Evolutionary conservation across 164 flowering plant genomes (phyloP), one percentile per base, ranked within the genome.

Genomic region (Kalanchoe fedtschenkoi): DNA sequence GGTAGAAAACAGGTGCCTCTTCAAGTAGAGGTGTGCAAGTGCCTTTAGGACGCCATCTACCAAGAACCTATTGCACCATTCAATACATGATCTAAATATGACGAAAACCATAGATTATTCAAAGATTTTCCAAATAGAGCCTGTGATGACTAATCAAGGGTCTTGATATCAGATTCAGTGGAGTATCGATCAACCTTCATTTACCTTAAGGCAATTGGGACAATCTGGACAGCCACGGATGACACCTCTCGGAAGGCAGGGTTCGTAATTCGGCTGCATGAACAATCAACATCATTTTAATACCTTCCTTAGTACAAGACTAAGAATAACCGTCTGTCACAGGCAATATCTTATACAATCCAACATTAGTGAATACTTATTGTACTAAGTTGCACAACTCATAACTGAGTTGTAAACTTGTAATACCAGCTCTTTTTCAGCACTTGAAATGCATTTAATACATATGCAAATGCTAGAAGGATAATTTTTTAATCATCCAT

Each of bases 1-100:
- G 89, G 54, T 69, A 43, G 61, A 78, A 80, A 33, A 78, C 75
- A 64, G 84, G 81, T 65, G 78, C 83, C 13, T 82, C 84, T 41
- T 77, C 75, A 61, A 81, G 69, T 35, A 39, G 57, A 65, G 62
- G 65, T 2, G 16, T 43, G 41, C 58, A 32, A 47, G 80, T 69
- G 17, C 66, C 74, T 64, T 73, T 71, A 0, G 75, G 83, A 47
- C 41, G 77, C 74, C 77, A 75, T 33, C 72, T 71, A 38, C 75
- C 75, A 34, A 43, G 62, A 22, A 77, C 77, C 87, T 83, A 66
- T 29, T 30, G 14, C 38, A 66, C 37, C 26, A 53, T 54, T 63
- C 29, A 60, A 47, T 24, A 38, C 28, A 44, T 15, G 58, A 29
- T 28, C 58, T 59, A 56, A 35, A 5, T 41, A 29, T 10, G 38